Evolutionary conservation across 345 rosid species (phyloP), one percentile per base, ranked within the genome.

Genomic region (Gossypium thurberi): DNA sequence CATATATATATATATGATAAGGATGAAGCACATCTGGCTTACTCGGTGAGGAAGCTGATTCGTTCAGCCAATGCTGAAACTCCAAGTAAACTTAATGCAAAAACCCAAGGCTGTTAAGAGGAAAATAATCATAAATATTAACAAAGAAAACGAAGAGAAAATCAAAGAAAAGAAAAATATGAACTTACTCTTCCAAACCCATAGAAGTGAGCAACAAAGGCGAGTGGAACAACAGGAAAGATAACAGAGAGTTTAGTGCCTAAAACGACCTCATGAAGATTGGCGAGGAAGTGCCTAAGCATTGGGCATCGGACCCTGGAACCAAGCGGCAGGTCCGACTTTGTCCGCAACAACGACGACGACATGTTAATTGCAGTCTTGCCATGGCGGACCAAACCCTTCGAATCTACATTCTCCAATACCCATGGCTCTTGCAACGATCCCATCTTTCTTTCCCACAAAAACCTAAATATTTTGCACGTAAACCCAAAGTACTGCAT

Each of bases 1-100:
- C 51, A 37, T 20, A 61, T 21, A 62, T 21, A 61, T 10, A 60
- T n/a, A 60, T 23, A 48, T 13, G 25, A 20, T 18, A 56, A 64
- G 13, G 53, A 18, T 6, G 33, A 33, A 28, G 7, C 10, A 70
- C 3, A 8, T 9, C 9, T 10, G 23, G 3, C 93, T 87, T 89
- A 94, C 98, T 90, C 98, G 2, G 98, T 94, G 73, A 92, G 79
- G 78, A 92, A 94, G 87, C 98, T 90, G 81, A 94, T 87, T 60
- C 98, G 88, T 74, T 94, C 98, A 2, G 98, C 98, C 9, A 94
- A 87, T 55, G 98, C 95, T 37, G 89, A 84, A 33, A 90, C 83
- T 46, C 97, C 98, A 9, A 88, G 88, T 76, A 94, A 82, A 84
- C 98, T 92, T 78, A 94, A 77, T 50, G 81, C 97, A 78, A 94